A percentile compares a stretch with the other conserved stretches of the same genome.
phyloP scores from a whole-genome alignment of 208 protist genomes.

The Acanthamoeba castellanii region DNA sequence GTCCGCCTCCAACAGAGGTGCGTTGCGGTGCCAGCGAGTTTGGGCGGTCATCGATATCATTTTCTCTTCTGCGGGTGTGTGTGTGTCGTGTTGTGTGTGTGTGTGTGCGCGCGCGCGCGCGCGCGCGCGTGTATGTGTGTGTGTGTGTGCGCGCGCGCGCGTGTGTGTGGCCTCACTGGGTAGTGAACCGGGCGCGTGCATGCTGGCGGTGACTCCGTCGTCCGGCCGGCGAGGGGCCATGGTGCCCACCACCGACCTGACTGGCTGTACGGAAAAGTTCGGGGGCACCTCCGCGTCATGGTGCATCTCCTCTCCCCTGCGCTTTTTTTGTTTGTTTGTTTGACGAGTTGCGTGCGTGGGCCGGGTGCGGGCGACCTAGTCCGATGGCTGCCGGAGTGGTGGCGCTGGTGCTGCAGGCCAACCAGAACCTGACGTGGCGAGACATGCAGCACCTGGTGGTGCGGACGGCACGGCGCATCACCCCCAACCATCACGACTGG shows the following conservation, averaged over 20 bases:
- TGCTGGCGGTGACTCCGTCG: conserved; percentile 75
- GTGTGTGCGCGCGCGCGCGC: too few relatives aligned
- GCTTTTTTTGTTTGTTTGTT: neutral
- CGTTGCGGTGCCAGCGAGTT: too few relatives aligned
- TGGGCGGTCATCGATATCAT: too few relatives aligned
- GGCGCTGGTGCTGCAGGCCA: conserved; percentile 77
- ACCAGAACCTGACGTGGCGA: conserved; percentile 77
- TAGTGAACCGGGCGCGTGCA: conserved; percentile 68
- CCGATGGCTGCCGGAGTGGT: conserved; percentile 75
- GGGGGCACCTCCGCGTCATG: conserved; percentile 76
- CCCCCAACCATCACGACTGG: conserved; percentile 30
- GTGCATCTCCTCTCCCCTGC: neutral
- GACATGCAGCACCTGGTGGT: conserved; percentile 82
- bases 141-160: neutral
- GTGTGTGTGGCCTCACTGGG: too few relatives aligned
- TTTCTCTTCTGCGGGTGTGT: too few relatives aligned
- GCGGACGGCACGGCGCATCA: neutral
- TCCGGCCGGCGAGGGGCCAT: conserved; percentile 2
- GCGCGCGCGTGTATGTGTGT: neutral
- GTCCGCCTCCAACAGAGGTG: too few relatives aligned
- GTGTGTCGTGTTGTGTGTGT: too few relatives aligned
- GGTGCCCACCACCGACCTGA: neutral
- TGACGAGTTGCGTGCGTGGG: too few relatives aligned
- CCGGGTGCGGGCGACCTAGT: neutral
- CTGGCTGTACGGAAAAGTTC: conserved; percentile 71